phyloP scores from a whole-genome alignment of 257 asterid genomes.

The Leonotis leonurus region DNA sequence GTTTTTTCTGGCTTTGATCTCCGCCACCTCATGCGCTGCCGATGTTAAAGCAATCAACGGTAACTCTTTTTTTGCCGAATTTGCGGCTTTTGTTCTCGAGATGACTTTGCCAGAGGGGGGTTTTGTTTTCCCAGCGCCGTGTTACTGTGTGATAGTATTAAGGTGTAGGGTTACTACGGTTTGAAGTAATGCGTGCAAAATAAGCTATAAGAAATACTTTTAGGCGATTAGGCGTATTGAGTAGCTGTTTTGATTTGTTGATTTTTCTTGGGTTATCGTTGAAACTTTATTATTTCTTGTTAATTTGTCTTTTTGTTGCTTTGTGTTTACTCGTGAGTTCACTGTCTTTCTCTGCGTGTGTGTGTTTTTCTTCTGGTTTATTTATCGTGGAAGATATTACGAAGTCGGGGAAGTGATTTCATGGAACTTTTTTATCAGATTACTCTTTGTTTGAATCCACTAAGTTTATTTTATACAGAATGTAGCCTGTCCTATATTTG shows the following conservation, averaged over 20 bases:
- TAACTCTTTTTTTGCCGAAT: slow-evolving; percentile 17
- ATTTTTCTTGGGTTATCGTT: background rate
- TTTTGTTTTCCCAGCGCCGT: background rate
- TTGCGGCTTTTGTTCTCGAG: background rate
- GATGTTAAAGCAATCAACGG: slow-evolving; percentile 26
- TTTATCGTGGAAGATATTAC: background rate
- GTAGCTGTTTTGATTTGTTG: background rate
- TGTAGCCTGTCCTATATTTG: background rate
- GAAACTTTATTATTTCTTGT: background rate
- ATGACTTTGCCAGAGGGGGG: background rate
- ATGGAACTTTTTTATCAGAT: background rate
- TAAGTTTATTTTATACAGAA: background rate
- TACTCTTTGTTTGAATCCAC: background rate
- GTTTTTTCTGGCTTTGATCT: slow-evolving; percentile 16
- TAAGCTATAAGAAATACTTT: background rate
- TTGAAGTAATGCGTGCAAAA: slow-evolving; percentile 2
- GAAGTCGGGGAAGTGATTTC: background rate
- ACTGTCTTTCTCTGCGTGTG: background rate
- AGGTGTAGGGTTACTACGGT: slow-evolving; percentile 4
- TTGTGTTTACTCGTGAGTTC: background rate
- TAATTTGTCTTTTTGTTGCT: background rate
- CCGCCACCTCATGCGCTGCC: slow-evolving; percentile 9
- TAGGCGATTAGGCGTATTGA: slow-evolving; percentile 5
- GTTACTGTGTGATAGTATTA: background rate
- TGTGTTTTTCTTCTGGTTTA: background rate